Evolutionary conservation across 2,329 filamentous ascomycete species (phyloP).

Genomic region (Apiospora saccharicola): DNA sequence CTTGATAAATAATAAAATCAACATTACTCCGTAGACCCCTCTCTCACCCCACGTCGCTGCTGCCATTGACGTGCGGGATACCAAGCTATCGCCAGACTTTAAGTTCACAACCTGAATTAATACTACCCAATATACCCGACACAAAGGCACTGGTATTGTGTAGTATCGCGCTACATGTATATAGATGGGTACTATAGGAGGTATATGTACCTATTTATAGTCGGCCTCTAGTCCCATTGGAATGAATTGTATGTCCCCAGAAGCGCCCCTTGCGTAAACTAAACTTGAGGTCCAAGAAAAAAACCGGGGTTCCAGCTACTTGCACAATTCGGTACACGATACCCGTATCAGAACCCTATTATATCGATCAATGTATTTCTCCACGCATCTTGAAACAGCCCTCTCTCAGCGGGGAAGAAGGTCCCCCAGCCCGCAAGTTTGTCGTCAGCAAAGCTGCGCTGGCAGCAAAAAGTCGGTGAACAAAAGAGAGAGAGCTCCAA

Average conservation of each 20-base stretch:
- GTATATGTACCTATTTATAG: conserved; percentile 1
- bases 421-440: conserved; percentile 8
- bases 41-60: no score
- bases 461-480: conserved; percentile 12
- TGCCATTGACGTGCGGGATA: no score
- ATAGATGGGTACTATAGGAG: not conserved
- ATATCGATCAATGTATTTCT: not conserved
- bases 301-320: not conserved
- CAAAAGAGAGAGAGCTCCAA: not conserved
- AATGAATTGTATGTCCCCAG: no score
- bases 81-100: no score
- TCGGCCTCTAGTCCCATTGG: not conserved
- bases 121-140: no score
- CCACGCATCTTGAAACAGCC: conserved; percentile 13
- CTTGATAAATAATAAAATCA: not conserved
- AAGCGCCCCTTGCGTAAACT: not conserved
- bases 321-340: not conserved
- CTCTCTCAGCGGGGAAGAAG: not conserved
- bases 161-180: not conserved
- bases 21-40: no score
- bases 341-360: not conserved
- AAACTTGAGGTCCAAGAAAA: no score
- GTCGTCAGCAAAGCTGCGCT: not conserved
- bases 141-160: no score
- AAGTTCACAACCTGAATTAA: no score